These are phyloP conservation scores for Orbilia brochopaga DNA, from an alignment of 2,329 filamentous ascomycete genomes.

Conservation along the genomic window DNA sequence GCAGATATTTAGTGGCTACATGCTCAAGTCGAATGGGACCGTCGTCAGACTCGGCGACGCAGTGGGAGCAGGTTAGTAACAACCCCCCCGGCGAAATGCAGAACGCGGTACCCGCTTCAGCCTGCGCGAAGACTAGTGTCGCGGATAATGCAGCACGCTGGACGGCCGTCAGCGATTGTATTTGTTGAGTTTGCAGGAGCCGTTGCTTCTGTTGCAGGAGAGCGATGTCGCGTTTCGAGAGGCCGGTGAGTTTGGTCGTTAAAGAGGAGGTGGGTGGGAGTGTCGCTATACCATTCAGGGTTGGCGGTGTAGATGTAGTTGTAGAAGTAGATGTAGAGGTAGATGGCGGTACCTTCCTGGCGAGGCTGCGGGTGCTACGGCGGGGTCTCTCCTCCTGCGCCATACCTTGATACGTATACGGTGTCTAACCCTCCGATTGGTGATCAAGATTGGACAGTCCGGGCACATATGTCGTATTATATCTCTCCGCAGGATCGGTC, in stretches of 20 bases:
- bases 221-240: slow-evolving; percentile 19
- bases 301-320: background rate
- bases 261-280: slow-evolving; percentile 8
- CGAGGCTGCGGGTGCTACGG: slow-evolving; percentile 15
- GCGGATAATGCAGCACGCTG: slow-evolving; percentile 48
- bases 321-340: background rate
- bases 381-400: slow-evolving; percentile 4
- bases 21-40: no score
- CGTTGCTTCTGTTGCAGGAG: slow-evolving; percentile 41
- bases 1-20: slow-evolving; percentile 61
- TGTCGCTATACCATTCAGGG: background rate
- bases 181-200: slow-evolving; percentile 15
- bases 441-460: no score
- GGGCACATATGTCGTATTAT: no score
- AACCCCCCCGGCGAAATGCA: slow-evolving; percentile 61
- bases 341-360: background rate
- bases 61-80: slow-evolving; percentile 63
- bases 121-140: slow-evolving; percentile 62
- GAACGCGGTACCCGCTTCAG: slow-evolving; percentile 63
- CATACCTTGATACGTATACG: background rate
- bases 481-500: no score
- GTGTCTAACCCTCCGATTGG: background rate
- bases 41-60: slow-evolving; percentile 60
- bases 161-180: background rate
- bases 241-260: slow-evolving; percentile 16